Base-by-base conservation (phyloP, 2,329 filamentous ascomycete genomes). In the Curvularia hawaiiensis region DNA sequence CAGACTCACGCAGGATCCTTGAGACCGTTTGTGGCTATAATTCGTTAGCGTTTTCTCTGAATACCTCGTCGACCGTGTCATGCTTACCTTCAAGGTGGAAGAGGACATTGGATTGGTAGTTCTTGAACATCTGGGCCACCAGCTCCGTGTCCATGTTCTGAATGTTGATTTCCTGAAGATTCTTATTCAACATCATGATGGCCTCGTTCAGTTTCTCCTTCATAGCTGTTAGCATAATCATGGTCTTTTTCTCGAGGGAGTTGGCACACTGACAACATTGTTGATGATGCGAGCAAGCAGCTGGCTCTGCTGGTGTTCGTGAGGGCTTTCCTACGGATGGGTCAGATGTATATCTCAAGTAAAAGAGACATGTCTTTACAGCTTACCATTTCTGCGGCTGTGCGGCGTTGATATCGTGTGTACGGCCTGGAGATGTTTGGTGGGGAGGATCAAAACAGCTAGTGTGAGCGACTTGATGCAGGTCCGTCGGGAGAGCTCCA, bases 41-140 rank as follows among this genome's bases (percentile, higher is more conserved):
- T 3, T 20, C 12, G 35, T 58, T 30, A 59, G 43, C 30, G 6
- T 18, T 40, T 40, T 39, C 18, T 30, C 11, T 11, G 35, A 12
- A 16, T 3, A 1, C 20, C 26, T 8, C 3, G 43, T 8, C 3
- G 14, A 65, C 8, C 31, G 14, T 35, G 20, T 18, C 12, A 16
- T 51, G 35, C 11, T 40, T 82, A 96, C 95, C 95, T 87, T 98
- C 95, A 6, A 99, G 84, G 70, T 99, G 95, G 76, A 99, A 98
- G 6, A 98, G 81, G 14, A 98, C 94, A 69, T 98, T 99, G 11
- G 92, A 97, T 77, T 97, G 93, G 76, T 99, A 99, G 79, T 98
- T 99, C 81, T 98, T 97, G 83, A 98, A 99, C 95, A 99, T 99
- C 75, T 98, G 94, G 0, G 94, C 93, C 5, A 98, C 95, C 3